phyloP scores from a whole-genome alignment of 2,329 filamentous ascomycete genomes.

The Pyrenophora tritici-repentis region DNA sequence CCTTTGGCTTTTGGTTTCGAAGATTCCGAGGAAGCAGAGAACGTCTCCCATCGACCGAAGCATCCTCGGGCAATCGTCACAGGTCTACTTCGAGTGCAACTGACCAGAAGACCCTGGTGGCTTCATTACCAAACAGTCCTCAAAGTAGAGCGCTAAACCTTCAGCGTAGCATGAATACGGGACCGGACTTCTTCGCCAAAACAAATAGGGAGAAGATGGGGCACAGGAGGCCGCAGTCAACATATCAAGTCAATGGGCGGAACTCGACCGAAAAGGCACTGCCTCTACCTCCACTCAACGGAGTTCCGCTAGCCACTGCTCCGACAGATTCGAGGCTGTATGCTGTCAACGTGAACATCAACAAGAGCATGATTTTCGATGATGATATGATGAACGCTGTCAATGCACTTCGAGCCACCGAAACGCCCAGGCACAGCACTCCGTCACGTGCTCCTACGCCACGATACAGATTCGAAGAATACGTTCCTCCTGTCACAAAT shows the following conservation, averaged over 20 bases:
- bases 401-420: conserved; percentile 14
- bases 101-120: conserved; percentile 33
- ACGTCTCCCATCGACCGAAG: conserved; percentile 21
- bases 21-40: conserved; percentile 19
- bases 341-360: conserved; percentile 35
- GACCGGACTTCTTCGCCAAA: conserved; percentile 20
- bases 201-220: conserved; percentile 13
- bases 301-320: conserved; percentile 21
- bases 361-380: conserved; percentile 38
- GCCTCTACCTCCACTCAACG: conserved; percentile 15
- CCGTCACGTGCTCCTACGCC: conserved; percentile 24
- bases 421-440: conserved; percentile 13
- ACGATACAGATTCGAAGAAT: conserved; percentile 32
- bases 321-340: conserved; percentile 26
- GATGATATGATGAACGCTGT: conserved; percentile 29
- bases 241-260: conserved; percentile 1
- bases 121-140: conserved; percentile 32
- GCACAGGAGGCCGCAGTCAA: conserved; percentile 3
- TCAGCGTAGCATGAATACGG: conserved; percentile 9
- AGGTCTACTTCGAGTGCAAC: conserved; percentile 28
- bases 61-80: conserved; percentile 7
- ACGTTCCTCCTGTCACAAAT: conserved; percentile 20
- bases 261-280: conserved; percentile 15
- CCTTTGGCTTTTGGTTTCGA: conserved; percentile 31
- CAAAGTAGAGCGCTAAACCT: conserved; percentile 21